Conservation (phyloP, 2,329 filamentous ascomycete genomes). For the Aspergillus piperis region DNA sequence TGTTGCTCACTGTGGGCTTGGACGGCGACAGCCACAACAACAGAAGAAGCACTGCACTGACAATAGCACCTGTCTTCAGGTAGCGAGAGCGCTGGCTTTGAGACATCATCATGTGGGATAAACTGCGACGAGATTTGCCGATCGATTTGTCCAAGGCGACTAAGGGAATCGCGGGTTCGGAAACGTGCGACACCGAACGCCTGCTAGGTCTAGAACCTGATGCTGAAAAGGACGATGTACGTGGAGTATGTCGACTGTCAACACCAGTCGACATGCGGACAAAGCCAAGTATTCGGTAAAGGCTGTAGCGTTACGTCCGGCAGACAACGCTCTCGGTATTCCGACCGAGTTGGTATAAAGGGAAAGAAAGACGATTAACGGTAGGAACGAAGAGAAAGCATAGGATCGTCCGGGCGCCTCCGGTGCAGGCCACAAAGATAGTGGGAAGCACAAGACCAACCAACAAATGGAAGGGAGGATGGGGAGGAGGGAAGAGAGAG, state of each 20-base stretch:
- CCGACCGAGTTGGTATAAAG: conserved; percentile 14
- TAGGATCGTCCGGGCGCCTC: conserved; percentile 31
- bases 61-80: conserved; percentile 63
- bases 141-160: conserved; percentile 51
- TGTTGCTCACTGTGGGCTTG: conserved; percentile 27
- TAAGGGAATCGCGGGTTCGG: conserved; percentile 44
- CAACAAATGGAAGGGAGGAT: conserved; percentile 17
- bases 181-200: conserved; percentile 56
- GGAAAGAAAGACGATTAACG: conserved; percentile 26
- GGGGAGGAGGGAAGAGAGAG: neutral
- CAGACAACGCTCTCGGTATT: conserved; percentile 16
- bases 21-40: conserved; percentile 56
- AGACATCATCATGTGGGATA: conserved; percentile 55
- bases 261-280: conserved; percentile 59
- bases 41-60: conserved; percentile 60
- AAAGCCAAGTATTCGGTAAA: conserved; percentile 23
- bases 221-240: conserved; percentile 57
- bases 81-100: conserved; percentile 63
- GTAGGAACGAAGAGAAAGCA: conserved; percentile 28
- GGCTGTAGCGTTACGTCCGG: conserved; percentile 22
- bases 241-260: conserved; percentile 52
- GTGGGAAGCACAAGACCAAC: conserved; percentile 22
- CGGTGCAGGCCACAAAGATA: conserved; percentile 25
- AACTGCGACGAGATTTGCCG: conserved; percentile 39
- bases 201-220: conserved; percentile 50